phyloP scores from a whole-genome alignment of 2,329 filamentous ascomycete genomes.

The Neocatenulostroma microsporum region DNA sequence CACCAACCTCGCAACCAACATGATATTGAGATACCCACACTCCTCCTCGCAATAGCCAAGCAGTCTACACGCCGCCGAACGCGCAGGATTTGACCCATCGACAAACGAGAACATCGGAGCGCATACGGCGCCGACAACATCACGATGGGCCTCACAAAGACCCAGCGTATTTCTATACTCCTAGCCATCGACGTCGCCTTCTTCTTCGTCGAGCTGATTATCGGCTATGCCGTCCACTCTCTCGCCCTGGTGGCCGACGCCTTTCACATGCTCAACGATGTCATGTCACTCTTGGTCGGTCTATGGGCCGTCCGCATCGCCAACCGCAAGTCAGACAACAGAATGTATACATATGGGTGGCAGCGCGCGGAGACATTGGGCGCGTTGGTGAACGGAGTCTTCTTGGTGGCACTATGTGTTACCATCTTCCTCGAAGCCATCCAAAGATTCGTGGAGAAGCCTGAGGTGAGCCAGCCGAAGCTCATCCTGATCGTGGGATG shows the following conservation, averaged over 20 bases:
- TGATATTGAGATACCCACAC: no score
- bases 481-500: slow-evolving; percentile 86
- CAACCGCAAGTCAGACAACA: slow-evolving; percentile 68
- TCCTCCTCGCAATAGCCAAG: no score
- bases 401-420: slow-evolving; percentile 89
- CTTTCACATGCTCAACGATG: slow-evolving; percentile 99
- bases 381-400: slow-evolving; percentile 94
- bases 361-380: slow-evolving; percentile 94
- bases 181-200: slow-evolving; percentile 83
- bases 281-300: slow-evolving; percentile 85
- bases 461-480: slow-evolving; percentile 74
- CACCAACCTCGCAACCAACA: no score
- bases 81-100: no score
- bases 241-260: slow-evolving; percentile 92
- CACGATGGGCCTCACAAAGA: slow-evolving; percentile 94
- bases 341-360: slow-evolving; percentile 95
- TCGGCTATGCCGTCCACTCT: slow-evolving; percentile 81
- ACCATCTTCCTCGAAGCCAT: slow-evolving; percentile 95
- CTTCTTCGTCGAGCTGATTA: slow-evolving; percentile 80
- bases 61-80: no score
- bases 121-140: slow-evolving; percentile 7
- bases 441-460: slow-evolving; percentile 83
- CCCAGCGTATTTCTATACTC: slow-evolving; percentile 84
- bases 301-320: slow-evolving; percentile 92
- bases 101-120: no score